Evolutionary conservation across 495 filamentous ascomycete genomes (phyloP).

Genomic region (Aspergillus conjunctus): DNA sequence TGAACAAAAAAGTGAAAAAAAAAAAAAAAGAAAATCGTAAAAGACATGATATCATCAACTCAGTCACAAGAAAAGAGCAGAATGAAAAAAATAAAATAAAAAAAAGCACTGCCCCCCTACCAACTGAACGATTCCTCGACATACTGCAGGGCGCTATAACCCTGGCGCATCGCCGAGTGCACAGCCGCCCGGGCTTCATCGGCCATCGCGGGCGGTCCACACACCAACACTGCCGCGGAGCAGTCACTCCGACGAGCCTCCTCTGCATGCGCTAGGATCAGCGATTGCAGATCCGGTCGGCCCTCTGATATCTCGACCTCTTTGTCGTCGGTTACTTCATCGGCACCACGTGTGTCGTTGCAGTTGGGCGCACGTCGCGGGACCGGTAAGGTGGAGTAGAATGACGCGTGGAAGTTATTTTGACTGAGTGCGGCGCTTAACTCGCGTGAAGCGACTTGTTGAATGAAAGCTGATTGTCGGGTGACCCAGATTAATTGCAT

Average conservation of each 20-base stretch:
- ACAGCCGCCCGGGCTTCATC: conserved; percentile 51
- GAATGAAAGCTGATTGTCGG: conserved; percentile 39
- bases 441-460: conserved; percentile 34
- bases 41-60: background rate
- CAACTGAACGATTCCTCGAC: conserved; percentile 51
- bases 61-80: background rate
- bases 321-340: conserved; percentile 3
- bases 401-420: conserved; percentile 39
- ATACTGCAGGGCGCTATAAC: conserved; percentile 38
- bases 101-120: conserved; percentile 19
- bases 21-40: background rate
- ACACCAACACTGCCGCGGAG: conserved; percentile 48
- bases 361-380: background rate
- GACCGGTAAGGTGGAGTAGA: conserved; percentile 33
- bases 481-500: conserved; percentile 47
- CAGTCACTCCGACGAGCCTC: conserved; percentile 29
- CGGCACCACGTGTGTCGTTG: background rate
- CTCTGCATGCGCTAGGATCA: conserved; percentile 36
- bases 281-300: conserved; percentile 35
- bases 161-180: conserved; percentile 36
- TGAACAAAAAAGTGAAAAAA: background rate
- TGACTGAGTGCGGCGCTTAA: conserved; percentile 31
- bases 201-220: conserved; percentile 52
- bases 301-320: conserved; percentile 32
- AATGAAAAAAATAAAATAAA: background rate